Percentiles rank a stretch among this genome's conserved stretches.
These are phyloP conservation scores for Strobilomyces echinocephalus DNA, from an alignment of 768 basidiomycete species.

Conservation along the genomic window DNA sequence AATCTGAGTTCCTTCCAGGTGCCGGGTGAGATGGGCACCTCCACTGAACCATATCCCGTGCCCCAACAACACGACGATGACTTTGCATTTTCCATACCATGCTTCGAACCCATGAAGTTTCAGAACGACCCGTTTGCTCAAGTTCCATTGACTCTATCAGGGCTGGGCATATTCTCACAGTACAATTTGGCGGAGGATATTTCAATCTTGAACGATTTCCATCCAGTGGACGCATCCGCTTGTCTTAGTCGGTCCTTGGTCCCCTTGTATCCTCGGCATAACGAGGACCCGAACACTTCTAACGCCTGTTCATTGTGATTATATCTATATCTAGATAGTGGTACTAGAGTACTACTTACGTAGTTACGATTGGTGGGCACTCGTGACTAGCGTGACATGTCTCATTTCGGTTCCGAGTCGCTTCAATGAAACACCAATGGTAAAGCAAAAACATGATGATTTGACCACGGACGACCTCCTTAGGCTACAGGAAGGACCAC, in stretches of 20 bases:
- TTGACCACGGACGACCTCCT: constrained; percentile 46
- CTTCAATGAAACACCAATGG: constrained; percentile 7
- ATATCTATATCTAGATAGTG: too few relatives aligned
- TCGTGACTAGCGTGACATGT: constrained; percentile 4
- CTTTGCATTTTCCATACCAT: background rate
- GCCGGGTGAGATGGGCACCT: constrained; percentile 22
- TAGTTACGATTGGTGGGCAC: too few relatives aligned
- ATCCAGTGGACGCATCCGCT: background rate
- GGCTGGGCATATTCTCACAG: background rate
- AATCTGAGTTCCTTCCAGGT: constrained; percentile 17
- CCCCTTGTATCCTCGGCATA: background rate
- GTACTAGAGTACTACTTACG: too few relatives aligned
- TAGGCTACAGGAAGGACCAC: constrained; percentile 40
- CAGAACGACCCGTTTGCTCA: background rate
- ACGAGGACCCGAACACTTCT: background rate
- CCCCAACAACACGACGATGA: background rate
- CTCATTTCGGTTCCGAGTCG: background rate
- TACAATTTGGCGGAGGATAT: background rate
- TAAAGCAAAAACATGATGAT: constrained; percentile 14
- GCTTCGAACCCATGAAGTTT: background rate
- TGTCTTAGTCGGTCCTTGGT: background rate
- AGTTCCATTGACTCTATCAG: background rate
- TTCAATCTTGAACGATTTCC: background rate
- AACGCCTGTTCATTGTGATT: background rate
- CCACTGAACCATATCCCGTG: background rate